A percentile compares a stretch with the other conserved stretches of the same genome.
Evolutionary conservation across 306 rosid genomes (phyloP).

Genomic region (Hippophae gyantsensis): DNA sequence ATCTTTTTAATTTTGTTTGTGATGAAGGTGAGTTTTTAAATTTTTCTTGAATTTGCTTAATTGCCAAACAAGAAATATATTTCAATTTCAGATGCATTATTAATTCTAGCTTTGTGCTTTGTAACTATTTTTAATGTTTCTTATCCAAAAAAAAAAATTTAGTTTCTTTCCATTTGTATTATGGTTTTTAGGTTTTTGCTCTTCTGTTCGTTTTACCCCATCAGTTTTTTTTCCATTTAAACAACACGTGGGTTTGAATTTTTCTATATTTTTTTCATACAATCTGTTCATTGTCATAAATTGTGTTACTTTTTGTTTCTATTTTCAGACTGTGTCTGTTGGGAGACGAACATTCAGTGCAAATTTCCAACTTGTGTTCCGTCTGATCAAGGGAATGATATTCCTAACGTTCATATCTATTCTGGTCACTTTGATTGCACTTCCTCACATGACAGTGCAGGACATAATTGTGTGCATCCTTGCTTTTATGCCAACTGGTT

Average conservation of each 20-base stretch:
- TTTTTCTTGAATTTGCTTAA: constrained; percentile 5
- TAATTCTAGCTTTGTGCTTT: background rate
- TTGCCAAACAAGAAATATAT: background rate
- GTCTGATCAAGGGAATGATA: constrained; percentile 84
- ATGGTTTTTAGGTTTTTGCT: background rate
- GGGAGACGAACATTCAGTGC: constrained; percentile 93
- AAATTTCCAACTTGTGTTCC: constrained; percentile 79
- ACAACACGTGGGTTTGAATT: background rate
- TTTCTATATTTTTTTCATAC: background rate
- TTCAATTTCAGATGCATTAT: too few relatives aligned
- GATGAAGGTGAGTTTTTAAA: constrained; percentile 64
- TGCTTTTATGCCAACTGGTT: constrained; percentile 98
- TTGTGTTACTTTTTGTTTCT: background rate
- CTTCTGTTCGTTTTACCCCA: too few relatives aligned
- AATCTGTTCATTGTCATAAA: background rate
- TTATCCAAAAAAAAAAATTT: background rate
- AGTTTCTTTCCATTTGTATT: background rate
- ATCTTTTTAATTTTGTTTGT: constrained; percentile 70
- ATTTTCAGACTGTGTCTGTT: constrained; percentile 69
- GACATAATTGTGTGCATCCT: constrained; percentile 92
- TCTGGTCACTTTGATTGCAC: constrained; percentile 68
- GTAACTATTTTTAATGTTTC: too few relatives aligned
- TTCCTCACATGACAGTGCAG: constrained; percentile 76
- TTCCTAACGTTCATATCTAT: constrained; percentile 73
- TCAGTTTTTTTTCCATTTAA: background rate